Evolutionary conservation across 2,329 filamentous ascomycete species (phyloP).

Genomic region (Ascochyta lentis): DNA sequence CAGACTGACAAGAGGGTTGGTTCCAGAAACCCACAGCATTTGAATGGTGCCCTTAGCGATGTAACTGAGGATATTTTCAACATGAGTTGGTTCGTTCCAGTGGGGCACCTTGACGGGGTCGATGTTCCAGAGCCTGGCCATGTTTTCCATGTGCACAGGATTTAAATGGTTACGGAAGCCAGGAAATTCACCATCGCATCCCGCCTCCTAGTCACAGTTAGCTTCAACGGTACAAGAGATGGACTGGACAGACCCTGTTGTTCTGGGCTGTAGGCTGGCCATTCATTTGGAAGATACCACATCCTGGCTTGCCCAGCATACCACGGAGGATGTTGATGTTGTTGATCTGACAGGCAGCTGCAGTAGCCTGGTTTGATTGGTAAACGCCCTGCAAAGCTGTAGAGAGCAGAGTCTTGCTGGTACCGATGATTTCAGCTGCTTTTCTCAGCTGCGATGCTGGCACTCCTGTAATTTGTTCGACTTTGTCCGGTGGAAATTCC

Average conservation of each 20-base stretch:
- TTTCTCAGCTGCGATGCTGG: slow-evolving; percentile 6
- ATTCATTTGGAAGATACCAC: slow-evolving; percentile 17
- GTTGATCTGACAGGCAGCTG: slow-evolving; percentile 16
- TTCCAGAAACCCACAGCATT: slow-evolving; percentile 16
- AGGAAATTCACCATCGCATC: slow-evolving; percentile 16
- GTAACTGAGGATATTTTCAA: slow-evolving; percentile 15
- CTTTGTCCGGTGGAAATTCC: slow-evolving; percentile 9
- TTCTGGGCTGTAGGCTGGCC: slow-evolving; percentile 16
- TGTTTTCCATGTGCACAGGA: slow-evolving; percentile 12
- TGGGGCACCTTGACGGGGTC: slow-evolving; percentile 12
- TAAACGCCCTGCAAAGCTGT: slow-evolving; percentile 15
- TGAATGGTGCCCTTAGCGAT: slow-evolving; percentile 13
- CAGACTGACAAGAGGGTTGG: slow-evolving; percentile 14
- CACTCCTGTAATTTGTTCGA: slow-evolving; percentile 12
- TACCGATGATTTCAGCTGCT: slow-evolving; percentile 16
- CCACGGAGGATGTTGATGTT: slow-evolving; percentile 14
- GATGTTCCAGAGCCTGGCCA: slow-evolving; percentile 14
- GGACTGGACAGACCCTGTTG: neutral
- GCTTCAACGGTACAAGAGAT: too few species aligned
- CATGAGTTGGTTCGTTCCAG: slow-evolving; percentile 15
- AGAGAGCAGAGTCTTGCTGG: slow-evolving; percentile 11
- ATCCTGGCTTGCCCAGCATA: slow-evolving; percentile 13
- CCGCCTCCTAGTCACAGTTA: neutral
- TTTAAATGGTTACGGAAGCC: slow-evolving; percentile 14
- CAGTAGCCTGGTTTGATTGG: slow-evolving; percentile 16